A percentile compares a stretch with the other conserved stretches of the same genome.
Conservation (phyloP, 2,329 filamentous ascomycete species). For the Diaporthe eres region DNA sequence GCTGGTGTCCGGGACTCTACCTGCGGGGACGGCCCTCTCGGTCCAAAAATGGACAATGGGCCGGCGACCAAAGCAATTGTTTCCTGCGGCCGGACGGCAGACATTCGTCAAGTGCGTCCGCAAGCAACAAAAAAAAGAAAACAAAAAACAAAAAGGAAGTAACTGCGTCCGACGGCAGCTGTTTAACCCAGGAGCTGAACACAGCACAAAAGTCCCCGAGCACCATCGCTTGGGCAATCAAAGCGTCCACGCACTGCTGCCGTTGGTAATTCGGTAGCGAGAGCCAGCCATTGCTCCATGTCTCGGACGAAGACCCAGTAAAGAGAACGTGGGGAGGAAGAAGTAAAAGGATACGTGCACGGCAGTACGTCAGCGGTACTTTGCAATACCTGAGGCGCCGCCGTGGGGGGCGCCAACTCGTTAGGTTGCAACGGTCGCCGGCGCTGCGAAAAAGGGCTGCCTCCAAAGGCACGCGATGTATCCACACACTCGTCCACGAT, state of each 20-base stretch:
- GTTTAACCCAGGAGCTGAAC: slow-evolving; percentile 8
- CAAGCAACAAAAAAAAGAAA: neutral
- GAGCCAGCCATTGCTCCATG: slow-evolving; percentile 20
- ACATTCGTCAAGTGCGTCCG: slow-evolving; percentile 27
- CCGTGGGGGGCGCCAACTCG: slow-evolving; percentile 30
- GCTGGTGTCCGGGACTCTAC: slow-evolving; percentile 19
- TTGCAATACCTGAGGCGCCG: neutral
- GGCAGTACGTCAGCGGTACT: slow-evolving; percentile 19
- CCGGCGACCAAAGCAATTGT: slow-evolving; percentile 25
- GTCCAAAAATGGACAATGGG: slow-evolving; percentile 28
- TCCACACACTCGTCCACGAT: slow-evolving; percentile 18
- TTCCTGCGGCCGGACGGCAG: slow-evolving; percentile 19
- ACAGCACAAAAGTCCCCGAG: slow-evolving; percentile 20
- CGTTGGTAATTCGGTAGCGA: slow-evolving; percentile 14
- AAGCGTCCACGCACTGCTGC: neutral
- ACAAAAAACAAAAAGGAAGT: neutral
- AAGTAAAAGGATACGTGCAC: neutral
- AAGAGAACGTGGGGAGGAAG: slow-evolving; percentile 13
- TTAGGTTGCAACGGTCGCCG: slow-evolving; percentile 31
- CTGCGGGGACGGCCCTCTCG: slow-evolving; percentile 23
- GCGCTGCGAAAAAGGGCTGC: slow-evolving; percentile 5
- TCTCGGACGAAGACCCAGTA: slow-evolving; percentile 32
- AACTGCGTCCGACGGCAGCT: slow-evolving; percentile 1
- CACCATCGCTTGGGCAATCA: slow-evolving; percentile 11
- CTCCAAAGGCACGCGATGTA: slow-evolving; percentile 25